Base-by-base conservation (phyloP, 176 grass and related monocot genomes). In the Carex parvula region DNA sequence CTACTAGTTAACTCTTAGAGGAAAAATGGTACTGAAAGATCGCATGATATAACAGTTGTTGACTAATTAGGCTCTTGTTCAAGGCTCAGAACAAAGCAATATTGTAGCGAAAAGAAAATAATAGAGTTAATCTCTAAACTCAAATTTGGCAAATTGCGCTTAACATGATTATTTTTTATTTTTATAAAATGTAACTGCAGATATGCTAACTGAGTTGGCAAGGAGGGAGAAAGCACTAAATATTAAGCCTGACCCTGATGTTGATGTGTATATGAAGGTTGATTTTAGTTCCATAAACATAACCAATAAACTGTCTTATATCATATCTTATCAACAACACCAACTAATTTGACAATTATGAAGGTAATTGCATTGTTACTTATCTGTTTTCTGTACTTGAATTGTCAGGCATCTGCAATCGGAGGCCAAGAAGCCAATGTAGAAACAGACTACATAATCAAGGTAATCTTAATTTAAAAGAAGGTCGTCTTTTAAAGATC, bases 231-330 rank as follows among this genome's bases (percentile, higher is more conserved):
- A 95, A 89, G 80, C 61, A 5, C 92, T 89, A 18, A 93, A 98
- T 74, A 93, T 98, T 75, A 95, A 89, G 80, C 95, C 95, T 15
- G 92, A 98, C 60, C 90, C 92, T 70, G 95, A 98, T 56, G 80
- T 98, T 1, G 95, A 98, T 90, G 88, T 94, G n/a, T 98, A 89
- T 70, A 98, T 98, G 95, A 98, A 98, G 95, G 95, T 81, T 87
- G 73, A 57, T 73, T 64, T 55, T 32, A 17, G 15, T 65, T 78
- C 2, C 13, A 3, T 33, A 37, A 79, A 76, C 65, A 81, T 68
- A 65, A 44, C 37, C 67, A 63, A 75, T 11, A 48, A 72, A 52
- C 15, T 8, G 3, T 69, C 29, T 39, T 37, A 37, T 42, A 39
- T 39, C 68, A 44, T n/a, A 71, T 46, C 37, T 44, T 9, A 71